Percentiles rank a stretch among this genome's conserved stretches.
Evolutionary conservation across 2,329 filamentous ascomycete genomes (phyloP).

Genomic region (Talaromyces sp.): DNA sequence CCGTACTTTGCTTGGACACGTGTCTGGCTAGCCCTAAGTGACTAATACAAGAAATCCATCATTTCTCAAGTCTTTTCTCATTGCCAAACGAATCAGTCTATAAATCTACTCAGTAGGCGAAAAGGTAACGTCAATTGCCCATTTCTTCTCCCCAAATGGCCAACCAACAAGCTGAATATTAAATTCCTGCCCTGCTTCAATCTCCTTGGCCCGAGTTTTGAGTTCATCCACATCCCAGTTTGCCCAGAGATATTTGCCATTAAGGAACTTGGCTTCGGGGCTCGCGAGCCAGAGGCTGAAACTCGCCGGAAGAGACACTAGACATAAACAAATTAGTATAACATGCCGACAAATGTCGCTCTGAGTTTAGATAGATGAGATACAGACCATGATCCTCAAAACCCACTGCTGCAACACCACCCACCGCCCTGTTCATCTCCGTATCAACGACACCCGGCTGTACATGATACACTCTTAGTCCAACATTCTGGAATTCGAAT

Average conservation of each 20-base stretch:
- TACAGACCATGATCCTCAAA: slow-evolving; percentile 24
- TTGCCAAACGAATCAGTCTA: not conserved
- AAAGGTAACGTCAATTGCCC: not conserved
- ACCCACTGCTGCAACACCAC: slow-evolving; percentile 19
- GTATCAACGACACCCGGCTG: slow-evolving; percentile 31
- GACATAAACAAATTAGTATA: not conserved
- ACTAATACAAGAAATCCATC: not conserved
- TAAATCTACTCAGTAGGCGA: not conserved
- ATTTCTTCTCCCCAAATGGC: slow-evolving; percentile 10
- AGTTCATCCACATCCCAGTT: slow-evolving; percentile 46
- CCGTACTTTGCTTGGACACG: not conserved
- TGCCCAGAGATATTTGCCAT: slow-evolving; percentile 37
- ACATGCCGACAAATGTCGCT: not conserved
- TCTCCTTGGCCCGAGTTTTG: slow-evolving; percentile 23
- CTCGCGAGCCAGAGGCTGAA: slow-evolving; percentile 40
- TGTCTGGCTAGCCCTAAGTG: not conserved
- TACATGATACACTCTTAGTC: slow-evolving; percentile 32
- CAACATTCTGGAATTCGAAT: slow-evolving; percentile 23
- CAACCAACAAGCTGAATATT: slow-evolving; percentile 12
- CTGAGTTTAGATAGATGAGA: too few relatives aligned
- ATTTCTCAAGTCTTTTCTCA: not conserved
- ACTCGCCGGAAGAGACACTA: slow-evolving; percentile 26
- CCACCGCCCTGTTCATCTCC: slow-evolving; percentile 21
- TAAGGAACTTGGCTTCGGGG: slow-evolving; percentile 39
- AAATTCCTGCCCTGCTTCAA: slow-evolving; percentile 12